Conservation (phyloP, 192 early-diverging fungal genomes). For the Tieghemiomyces parasiticus region DNA sequence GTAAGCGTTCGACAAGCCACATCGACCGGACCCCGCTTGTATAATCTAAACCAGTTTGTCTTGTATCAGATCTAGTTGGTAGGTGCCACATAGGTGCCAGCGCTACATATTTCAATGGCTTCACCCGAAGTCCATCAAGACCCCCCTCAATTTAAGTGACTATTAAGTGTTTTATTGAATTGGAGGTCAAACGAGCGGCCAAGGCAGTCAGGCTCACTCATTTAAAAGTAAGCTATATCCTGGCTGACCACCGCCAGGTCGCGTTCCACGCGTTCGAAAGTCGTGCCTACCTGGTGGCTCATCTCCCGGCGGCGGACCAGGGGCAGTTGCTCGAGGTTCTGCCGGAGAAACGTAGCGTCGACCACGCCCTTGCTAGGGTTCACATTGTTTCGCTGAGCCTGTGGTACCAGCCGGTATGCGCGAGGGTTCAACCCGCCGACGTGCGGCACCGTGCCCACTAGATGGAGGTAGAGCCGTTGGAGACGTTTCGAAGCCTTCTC, state of each 20-base stretch:
- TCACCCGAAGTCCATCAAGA: no score
- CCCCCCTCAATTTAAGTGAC: no score
- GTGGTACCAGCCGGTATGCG: conserved; percentile 48
- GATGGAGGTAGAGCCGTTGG: conserved; percentile 62
- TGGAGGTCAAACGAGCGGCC: no score
- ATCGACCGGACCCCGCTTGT: no score
- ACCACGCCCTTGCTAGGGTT: conserved; percentile 66
- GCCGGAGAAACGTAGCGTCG: conserved; percentile 73
- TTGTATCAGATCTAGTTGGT: no score
- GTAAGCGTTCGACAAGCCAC: no score
- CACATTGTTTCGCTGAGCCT: conserved; percentile 47
- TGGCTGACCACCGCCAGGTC: conserved; percentile 52
- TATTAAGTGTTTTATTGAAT: no score
- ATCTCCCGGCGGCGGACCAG: conserved; percentile 62
- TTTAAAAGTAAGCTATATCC: conserved; percentile 59
- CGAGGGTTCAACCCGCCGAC: conserved; percentile 84
- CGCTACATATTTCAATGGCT: no score
- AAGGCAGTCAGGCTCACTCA: no score
- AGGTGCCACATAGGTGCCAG: no score
- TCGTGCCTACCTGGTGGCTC: conserved; percentile 79
- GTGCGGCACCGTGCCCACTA: conserved; percentile 70
- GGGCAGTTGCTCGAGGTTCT: conserved; percentile 47
- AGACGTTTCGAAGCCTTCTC: conserved; percentile 91
- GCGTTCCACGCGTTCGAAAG: conserved; percentile 62
- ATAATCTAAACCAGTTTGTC: no score